phyloP scores from a whole-genome alignment of 2,329 filamentous ascomycete genomes.

The Coniochaeta ligniaria region DNA sequence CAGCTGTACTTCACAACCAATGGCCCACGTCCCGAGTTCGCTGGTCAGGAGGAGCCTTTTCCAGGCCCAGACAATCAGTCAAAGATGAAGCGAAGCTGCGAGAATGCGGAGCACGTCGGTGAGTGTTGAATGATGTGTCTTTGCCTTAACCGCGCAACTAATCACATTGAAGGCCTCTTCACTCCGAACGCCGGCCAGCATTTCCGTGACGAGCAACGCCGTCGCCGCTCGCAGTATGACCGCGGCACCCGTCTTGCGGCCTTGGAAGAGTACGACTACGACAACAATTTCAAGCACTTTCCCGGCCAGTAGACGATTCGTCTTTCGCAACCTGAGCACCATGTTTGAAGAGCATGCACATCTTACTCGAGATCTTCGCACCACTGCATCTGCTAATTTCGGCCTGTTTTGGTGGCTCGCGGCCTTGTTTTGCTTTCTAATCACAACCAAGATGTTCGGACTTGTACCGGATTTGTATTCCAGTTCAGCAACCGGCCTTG shows the following conservation, averaged over 20 bases:
- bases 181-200: constrained; percentile 71
- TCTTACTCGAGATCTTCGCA: background rate
- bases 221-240: constrained; percentile 71
- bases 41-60: constrained; percentile 68
- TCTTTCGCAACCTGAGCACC: background rate
- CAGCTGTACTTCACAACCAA: constrained; percentile 48
- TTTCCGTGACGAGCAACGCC: constrained; percentile 67
- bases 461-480: constrained; percentile 11
- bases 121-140: constrained; percentile 24
- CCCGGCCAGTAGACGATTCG: constrained; percentile 11
- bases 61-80: constrained; percentile 75
- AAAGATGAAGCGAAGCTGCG: constrained; percentile 80
- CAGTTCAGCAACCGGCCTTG: constrained; percentile 10
- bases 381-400: constrained; percentile 1
- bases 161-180: constrained; percentile 56
- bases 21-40: constrained; percentile 38
- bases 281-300: constrained; percentile 21
- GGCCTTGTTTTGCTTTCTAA: constrained; percentile 14
- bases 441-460: constrained; percentile 8
- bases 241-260: constrained; percentile 70
- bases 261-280: constrained; percentile 54
- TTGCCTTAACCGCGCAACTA: background rate
- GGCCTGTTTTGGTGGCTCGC: constrained; percentile 2
- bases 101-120: constrained; percentile 82
- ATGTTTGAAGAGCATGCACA: background rate